Conservation (phyloP, 306 rosid genomes). For the Acacia acuminata region DNA sequence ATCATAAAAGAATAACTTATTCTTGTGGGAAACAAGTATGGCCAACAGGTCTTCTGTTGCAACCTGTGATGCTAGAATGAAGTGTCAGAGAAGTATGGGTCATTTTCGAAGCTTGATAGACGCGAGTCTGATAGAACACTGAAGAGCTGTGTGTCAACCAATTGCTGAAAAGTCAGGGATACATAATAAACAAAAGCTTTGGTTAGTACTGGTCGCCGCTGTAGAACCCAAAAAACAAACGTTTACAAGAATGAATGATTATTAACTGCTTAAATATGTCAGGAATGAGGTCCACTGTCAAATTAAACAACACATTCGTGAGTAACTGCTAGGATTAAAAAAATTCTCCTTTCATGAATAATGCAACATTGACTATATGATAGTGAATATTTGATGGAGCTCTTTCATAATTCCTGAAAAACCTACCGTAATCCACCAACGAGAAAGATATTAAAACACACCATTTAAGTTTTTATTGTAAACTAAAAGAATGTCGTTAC, state of each 20-base stretch:
- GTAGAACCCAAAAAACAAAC: background rate
- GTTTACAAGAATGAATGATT: background rate
- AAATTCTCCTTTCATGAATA: background rate
- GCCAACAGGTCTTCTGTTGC: constrained; percentile 13
- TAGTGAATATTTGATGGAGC: background rate
- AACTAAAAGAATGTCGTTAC: background rate
- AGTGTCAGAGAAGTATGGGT: constrained; percentile 32
- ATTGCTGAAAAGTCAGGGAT: constrained; percentile 53
- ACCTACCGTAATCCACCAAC: background rate
- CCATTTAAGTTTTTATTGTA: background rate
- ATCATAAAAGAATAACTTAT: constrained; percentile 8
- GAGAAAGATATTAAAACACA: background rate
- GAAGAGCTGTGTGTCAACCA: constrained; percentile 90
- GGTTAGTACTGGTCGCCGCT: background rate
- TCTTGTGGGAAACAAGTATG: constrained; percentile 18
- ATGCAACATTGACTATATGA: background rate
- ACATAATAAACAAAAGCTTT: constrained; percentile 15
- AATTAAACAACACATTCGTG: background rate
- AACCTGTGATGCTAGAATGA: constrained; percentile 23
- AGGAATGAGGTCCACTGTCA: background rate
- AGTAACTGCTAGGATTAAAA: background rate
- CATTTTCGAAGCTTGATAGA: constrained; percentile 71
- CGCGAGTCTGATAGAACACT: constrained; percentile 77
- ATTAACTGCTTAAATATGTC: background rate
- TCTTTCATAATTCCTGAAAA: background rate